These are phyloP conservation scores for Diutina rugosa DNA, from an alignment of 1,139 yeast species.

Conservation along the genomic window DNA sequence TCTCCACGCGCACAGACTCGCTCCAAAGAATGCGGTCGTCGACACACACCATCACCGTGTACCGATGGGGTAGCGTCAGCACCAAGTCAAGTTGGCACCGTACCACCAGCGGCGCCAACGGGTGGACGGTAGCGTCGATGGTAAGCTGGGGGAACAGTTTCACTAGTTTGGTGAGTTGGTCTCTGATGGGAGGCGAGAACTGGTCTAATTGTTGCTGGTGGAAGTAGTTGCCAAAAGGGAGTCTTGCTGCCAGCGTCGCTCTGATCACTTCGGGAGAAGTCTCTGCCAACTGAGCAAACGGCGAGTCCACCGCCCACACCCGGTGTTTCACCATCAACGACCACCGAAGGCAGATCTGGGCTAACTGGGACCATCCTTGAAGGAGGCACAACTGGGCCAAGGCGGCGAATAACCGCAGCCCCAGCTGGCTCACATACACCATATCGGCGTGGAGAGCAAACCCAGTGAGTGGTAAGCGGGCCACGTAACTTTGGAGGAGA, in stretches of 20 bases:
- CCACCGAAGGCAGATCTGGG: conserved; percentile 45
- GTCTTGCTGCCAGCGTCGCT: conserved; percentile 66
- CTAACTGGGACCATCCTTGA: conserved; percentile 60
- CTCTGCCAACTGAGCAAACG: conserved; percentile 68
- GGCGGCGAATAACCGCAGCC: conserved; percentile 80
- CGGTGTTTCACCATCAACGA: conserved; percentile 74
- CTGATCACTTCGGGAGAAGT: conserved; percentile 61
- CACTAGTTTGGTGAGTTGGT: neutral
- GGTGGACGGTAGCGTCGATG: neutral
- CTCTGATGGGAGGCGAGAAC: neutral
- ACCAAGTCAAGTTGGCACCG: neutral
- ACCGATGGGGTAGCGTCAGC: neutral
- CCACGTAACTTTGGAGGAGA: conserved; percentile 73
- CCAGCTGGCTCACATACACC: conserved; percentile 88
- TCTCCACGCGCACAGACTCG: neutral
- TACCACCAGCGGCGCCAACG: neutral
- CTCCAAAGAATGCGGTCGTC: neutral
- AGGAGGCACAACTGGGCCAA: conserved; percentile 64
- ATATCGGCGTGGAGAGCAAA: conserved; percentile 89
- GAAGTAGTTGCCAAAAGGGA: conserved; percentile 77
- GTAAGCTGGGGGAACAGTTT: neutral
- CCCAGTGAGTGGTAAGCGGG: conserved; percentile 66
- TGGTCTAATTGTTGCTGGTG: conserved; percentile 19
- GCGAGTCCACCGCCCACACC: conserved; percentile 78
- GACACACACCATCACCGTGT: neutral